These are phyloP conservation scores for Wolfiporia cocos DNA, from an alignment of 1,284 basidiomycete species.

Conservation along the genomic window DNA sequence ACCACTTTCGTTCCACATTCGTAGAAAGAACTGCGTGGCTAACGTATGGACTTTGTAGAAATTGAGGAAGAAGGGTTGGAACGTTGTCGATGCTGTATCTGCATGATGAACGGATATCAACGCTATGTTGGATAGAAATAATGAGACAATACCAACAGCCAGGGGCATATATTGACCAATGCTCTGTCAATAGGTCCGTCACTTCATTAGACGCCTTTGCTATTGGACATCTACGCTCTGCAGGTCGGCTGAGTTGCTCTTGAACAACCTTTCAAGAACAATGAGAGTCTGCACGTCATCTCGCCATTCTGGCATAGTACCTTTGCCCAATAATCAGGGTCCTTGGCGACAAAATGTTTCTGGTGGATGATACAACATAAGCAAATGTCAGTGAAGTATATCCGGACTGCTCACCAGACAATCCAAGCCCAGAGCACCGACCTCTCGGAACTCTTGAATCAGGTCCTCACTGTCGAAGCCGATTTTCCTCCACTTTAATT, in stretches of 20 bases:
- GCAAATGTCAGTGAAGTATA: neutral
- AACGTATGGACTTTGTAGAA: conserved; percentile 81
- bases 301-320: conserved; percentile 30
- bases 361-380: conserved; percentile 26
- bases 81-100: conserved; percentile 78
- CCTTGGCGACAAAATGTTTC: conserved; percentile 35
- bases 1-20: conserved; percentile 94
- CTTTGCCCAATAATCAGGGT: conserved; percentile 80
- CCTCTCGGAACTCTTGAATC: conserved; percentile 75
- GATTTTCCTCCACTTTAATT: conserved; percentile 72
- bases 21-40: conserved; percentile 83
- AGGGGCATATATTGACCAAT: conserved; percentile 79
- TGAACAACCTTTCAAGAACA: conserved; percentile 64
- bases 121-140: neutral
- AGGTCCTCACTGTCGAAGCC: conserved; percentile 81
- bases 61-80: conserved; percentile 88
- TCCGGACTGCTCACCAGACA: conserved; percentile 56
- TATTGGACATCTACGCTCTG: conserved; percentile 79
- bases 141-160: conserved; percentile 47
- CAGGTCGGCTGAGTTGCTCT: conserved; percentile 79
- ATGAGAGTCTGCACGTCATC: conserved; percentile 1
- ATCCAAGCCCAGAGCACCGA: conserved; percentile 83
- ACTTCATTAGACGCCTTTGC: conserved; percentile 84
- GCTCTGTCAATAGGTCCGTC: conserved; percentile 82
- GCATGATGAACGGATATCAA: neutral